Percentiles rank a stretch among this genome's conserved stretches.
Conservation (phyloP, 768 basidiomycete genomes). For the Trametes elegans region DNA sequence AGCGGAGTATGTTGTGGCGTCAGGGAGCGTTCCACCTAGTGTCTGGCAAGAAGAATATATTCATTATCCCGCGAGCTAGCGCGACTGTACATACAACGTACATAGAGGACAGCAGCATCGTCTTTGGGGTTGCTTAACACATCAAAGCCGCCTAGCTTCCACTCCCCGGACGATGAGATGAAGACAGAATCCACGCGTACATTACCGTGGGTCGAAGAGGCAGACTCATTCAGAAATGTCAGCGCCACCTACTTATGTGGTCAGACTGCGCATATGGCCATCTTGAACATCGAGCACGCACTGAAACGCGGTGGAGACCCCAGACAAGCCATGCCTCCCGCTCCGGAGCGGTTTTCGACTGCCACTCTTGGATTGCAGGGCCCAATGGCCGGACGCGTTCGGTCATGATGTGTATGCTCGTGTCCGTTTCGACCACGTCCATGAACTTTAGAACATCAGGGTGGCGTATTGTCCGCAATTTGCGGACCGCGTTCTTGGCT, state of each 20-base stretch:
- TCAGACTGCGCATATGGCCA: neutral
- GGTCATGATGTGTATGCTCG: slow-evolving; percentile 87
- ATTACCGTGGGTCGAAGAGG: slow-evolving; percentile 80
- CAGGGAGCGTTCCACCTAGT: slow-evolving; percentile 62
- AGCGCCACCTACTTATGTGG: slow-evolving; percentile 65
- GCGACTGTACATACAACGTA: slow-evolving; percentile 40
- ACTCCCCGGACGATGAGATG: slow-evolving; percentile 91
- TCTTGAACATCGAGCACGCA: slow-evolving; percentile 39
- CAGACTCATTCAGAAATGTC: slow-evolving; percentile 85
- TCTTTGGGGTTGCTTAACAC: slow-evolving; percentile 83
- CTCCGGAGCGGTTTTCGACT: slow-evolving; percentile 57
- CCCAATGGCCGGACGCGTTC: slow-evolving; percentile 84
- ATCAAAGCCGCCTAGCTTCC: slow-evolving; percentile 96
- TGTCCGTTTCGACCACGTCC: slow-evolving; percentile 89
- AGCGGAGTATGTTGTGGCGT: slow-evolving; percentile 57
- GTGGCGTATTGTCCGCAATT: slow-evolving; percentile 88
- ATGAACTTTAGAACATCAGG: slow-evolving; percentile 96
- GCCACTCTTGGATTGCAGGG: slow-evolving; percentile 58
- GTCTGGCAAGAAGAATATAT: slow-evolving; percentile 44
- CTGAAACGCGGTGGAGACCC: slow-evolving; percentile 90
- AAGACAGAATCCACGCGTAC: slow-evolving; percentile 76
- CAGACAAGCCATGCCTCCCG: slow-evolving; percentile 89
- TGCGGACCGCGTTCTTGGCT: slow-evolving; percentile 87
- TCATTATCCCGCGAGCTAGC: slow-evolving; percentile 5
- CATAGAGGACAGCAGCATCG: slow-evolving; percentile 74